Evolutionary conservation across 768 basidiomycete genomes (phyloP).

Genomic region (Boletus insuetus): DNA sequence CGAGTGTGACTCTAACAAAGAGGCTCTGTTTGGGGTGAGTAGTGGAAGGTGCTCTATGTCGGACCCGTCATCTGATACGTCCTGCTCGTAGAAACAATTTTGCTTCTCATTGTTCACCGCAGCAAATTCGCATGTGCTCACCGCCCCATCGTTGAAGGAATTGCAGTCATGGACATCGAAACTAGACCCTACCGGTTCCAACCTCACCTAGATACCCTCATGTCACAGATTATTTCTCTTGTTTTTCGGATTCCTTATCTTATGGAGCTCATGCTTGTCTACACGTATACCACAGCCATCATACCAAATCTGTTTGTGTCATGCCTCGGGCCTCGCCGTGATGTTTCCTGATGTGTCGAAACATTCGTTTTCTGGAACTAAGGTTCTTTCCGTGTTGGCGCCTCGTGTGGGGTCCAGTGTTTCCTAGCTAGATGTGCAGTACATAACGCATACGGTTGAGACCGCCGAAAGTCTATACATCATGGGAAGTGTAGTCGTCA

Average conservation of each 20-base stretch:
- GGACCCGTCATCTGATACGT: constrained; percentile 1
- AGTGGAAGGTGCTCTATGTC: constrained; percentile 26
- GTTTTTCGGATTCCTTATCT: constrained; percentile 9
- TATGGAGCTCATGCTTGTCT: constrained; percentile 20
- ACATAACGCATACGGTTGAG: background rate
- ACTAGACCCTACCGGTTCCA: constrained; percentile 76
- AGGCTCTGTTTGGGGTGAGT: constrained; percentile 79
- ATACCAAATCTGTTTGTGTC: constrained; percentile 14
- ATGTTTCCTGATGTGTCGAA: constrained; percentile 3
- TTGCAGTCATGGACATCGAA: constrained; percentile 81
- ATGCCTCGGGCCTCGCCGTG: background rate
- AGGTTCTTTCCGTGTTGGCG: background rate
- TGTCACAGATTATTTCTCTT: background rate
- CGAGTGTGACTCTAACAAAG: constrained; percentile 84
- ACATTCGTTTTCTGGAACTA: background rate
- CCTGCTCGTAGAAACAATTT: constrained; percentile 61
- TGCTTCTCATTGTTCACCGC: constrained; percentile 91
- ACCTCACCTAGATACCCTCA: constrained; percentile 36
- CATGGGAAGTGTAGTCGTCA: background rate
- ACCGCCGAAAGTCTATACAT: background rate
- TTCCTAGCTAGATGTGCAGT: background rate
- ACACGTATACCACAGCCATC: constrained; percentile 29
- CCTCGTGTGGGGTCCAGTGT: background rate
- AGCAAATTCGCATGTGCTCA: constrained; percentile 88
- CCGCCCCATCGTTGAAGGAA: constrained; percentile 80